These are phyloP conservation scores for Penicillium desertorum DNA, from an alignment of 495 filamentous ascomycete species.

Conservation along the genomic window DNA sequence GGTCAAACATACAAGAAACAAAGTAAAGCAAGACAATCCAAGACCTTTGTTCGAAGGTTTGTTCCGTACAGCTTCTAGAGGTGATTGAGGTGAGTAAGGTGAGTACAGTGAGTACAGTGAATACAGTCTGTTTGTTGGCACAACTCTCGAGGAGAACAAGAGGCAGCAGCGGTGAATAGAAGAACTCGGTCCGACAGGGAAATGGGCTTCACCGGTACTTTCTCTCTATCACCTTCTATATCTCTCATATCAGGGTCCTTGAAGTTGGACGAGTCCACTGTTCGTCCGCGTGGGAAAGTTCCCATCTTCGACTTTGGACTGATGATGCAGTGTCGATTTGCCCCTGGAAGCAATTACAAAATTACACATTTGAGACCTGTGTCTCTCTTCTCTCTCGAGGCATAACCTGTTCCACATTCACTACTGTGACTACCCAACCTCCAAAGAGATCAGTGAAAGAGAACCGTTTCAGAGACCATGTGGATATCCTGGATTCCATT, in stretches of 20 bases:
- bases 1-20: conserved; percentile 13
- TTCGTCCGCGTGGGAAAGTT: conserved; percentile 17
- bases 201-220: conserved; percentile 16
- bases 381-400: conserved; percentile 35
- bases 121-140: conserved; percentile 13
- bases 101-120: neutral
- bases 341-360: conserved; percentile 15
- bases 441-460: conserved; percentile 16
- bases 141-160: conserved; percentile 6
- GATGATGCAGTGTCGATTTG: conserved; percentile 24
- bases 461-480: conserved; percentile 41
- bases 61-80: conserved; percentile 3
- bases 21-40: conserved; percentile 25
- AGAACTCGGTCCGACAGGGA: conserved; percentile 5
- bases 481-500: conserved; percentile 53
- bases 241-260: conserved; percentile 10
- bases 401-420: conserved; percentile 37
- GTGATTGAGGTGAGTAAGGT: neutral
- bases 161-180: conserved; percentile 16
- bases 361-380: conserved; percentile 15
- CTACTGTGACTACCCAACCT: conserved; percentile 38
- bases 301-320: conserved; percentile 29
- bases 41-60: conserved; percentile 17
- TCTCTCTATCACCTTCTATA: conserved; percentile 8
- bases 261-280: conserved; percentile 29